Base-by-base conservation (phyloP, 805 yeast species). In the Yarrowia phangngaensis region DNA sequence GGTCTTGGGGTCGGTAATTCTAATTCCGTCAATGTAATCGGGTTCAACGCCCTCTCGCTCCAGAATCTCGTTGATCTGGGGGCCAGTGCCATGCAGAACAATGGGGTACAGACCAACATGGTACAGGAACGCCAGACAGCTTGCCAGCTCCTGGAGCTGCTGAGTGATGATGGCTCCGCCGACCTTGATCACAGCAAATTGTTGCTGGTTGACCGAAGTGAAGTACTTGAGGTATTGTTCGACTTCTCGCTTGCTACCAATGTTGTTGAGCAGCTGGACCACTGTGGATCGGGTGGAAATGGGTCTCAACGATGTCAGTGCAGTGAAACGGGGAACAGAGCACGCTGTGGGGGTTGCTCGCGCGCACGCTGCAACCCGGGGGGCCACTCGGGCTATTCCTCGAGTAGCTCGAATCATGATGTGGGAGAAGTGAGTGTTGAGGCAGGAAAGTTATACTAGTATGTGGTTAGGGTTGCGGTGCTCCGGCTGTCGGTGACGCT, bases 81-180 rank as follows among this genome's bases (percentile, higher is more conserved):
- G 99, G 14, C 99, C 99, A 1, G 98, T 92, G 20, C 99, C 99
- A 64, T 92, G 99, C 52, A 92, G 75, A 8, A 92, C 95, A 54
- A 92, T 88, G 19, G 99, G 99, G 61, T 88, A 92, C 53, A 92
- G 75, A 9, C 99, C 99, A 45, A 92, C 95, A 63, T 92, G 99
- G 71, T 92, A 92, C 56, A 92, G 72, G 67, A 92, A 92, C 4
- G 97, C 97, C 55, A 92, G 73, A 61, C 97, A 89, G 0, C 95
- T 85, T 0, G 98, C 98, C 58, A 92, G 72, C 68, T 90, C 95
- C 8, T 88, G 84, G 55, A 92, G 70, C 60, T 90, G 92, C 58
- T 92, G 94, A 36, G 97, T 90, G 65, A 92, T 92, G 60, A 92
- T 90, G 28, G 98, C 99, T 55, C 99, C 99, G 30, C 99, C 99